Conservation (phyloP, 2,329 filamentous ascomycete genomes). For the Talaromyces sp. region DNA sequence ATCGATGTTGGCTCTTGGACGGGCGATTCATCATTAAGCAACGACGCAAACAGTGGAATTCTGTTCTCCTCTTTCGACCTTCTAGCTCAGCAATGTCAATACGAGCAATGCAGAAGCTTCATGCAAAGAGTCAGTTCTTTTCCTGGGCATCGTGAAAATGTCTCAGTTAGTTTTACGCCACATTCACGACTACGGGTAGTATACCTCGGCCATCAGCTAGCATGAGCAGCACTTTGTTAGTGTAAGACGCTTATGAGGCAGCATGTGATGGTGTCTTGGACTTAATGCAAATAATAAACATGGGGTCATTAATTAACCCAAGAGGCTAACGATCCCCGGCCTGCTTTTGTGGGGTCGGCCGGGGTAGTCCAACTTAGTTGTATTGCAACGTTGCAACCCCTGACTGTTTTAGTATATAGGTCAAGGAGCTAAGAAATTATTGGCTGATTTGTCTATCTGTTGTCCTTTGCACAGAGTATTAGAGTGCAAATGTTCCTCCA, state of each 20-base stretch:
- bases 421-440: neutral
- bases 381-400: neutral
- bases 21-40: neutral
- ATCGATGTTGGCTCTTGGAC: neutral
- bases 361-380: neutral
- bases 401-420: neutral
- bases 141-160: neutral
- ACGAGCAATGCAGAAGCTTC: neutral
- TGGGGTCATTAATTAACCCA: neutral
- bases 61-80: neutral
- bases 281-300: neutral
- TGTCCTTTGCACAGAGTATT: neutral
- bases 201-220: neutral
- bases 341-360: neutral
- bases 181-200: neutral
- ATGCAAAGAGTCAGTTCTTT: neutral
- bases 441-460: neutral
- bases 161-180: neutral
- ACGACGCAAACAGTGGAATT: neutral
- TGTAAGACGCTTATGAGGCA: neutral
- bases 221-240: neutral
- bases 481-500: neutral
- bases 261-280: conserved; percentile 1
- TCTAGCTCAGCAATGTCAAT: neutral
- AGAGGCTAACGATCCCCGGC: neutral